Percentiles rank a stretch among this genome's conserved stretches.
Evolutionary conservation across 306 rosid species (phyloP).

Genomic region (Heteromeles arbutifolia): DNA sequence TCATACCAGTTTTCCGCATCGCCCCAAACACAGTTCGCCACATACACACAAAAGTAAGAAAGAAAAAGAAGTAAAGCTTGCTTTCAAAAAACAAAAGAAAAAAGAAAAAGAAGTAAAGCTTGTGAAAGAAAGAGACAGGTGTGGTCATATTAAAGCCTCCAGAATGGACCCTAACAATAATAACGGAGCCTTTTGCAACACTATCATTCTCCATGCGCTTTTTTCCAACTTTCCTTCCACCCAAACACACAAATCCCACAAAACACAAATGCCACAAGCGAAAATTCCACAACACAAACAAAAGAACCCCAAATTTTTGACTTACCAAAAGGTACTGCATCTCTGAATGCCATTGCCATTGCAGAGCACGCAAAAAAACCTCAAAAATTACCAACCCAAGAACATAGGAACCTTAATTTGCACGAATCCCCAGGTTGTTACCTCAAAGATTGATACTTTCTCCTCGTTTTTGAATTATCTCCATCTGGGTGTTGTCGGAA

Average conservation of each 20-base stretch:
- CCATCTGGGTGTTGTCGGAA: constrained; percentile 26
- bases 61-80: neutral
- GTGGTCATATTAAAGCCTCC: neutral
- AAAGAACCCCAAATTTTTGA: neutral
- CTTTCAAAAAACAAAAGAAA: no score
- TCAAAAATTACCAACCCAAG: neutral
- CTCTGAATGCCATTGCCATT: constrained; percentile 25
- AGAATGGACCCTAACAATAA: neutral
- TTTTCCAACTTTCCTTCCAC: constrained; percentile 6
- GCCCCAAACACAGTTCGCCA: neutral
- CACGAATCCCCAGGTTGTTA: constrained; percentile 21
- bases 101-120: neutral
- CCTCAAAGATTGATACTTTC: neutral
- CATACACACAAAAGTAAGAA: neutral
- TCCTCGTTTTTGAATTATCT: neutral
- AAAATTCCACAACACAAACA: neutral
- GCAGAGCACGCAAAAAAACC: neutral
- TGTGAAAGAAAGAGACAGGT: neutral
- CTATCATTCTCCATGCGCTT: neutral
- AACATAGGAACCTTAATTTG: constrained; percentile 16
- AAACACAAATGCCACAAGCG: neutral
- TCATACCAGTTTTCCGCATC: neutral
- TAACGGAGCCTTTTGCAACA: neutral
- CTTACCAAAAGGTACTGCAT: neutral
- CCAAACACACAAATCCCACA: neutral